Conservation (phyloP, 2,329 filamentous ascomycete genomes). For the Fusarium anthophilum region DNA sequence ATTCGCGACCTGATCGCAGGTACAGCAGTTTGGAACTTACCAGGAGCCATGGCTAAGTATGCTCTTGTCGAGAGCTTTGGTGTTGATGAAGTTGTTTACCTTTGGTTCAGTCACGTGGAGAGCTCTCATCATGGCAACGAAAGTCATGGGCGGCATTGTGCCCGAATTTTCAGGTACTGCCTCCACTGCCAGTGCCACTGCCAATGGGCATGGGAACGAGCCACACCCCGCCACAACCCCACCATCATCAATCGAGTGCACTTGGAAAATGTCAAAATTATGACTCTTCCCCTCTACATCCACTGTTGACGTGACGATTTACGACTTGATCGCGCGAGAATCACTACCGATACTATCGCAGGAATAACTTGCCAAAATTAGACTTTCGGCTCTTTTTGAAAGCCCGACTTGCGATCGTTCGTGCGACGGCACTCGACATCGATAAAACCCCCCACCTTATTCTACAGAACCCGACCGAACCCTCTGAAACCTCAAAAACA, state of each 20-base stretch:
- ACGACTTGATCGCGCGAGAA: constrained; percentile 34
- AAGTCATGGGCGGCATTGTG: constrained; percentile 40
- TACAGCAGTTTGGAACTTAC: constrained; percentile 40
- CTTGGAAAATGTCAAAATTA: constrained; percentile 56
- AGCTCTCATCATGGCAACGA: constrained; percentile 26
- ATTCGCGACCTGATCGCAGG: background rate
- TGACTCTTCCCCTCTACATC: constrained; percentile 49
- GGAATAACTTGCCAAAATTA: background rate
- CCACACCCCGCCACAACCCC: constrained; percentile 54
- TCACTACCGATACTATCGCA: constrained; percentile 4
- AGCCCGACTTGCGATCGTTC: constrained; percentile 35
- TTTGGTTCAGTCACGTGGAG: constrained; percentile 48
- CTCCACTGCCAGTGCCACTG: background rate
- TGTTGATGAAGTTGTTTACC: constrained; percentile 49
- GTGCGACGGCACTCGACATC: constrained; percentile 40
- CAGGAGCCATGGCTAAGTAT: constrained; percentile 52
- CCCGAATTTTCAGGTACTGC: constrained; percentile 43
- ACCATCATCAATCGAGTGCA: constrained; percentile 47
- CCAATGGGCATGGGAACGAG: constrained; percentile 24
- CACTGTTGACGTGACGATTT: constrained; percentile 38
- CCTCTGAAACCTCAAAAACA: constrained; percentile 43
- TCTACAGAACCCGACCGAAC: constrained; percentile 38
- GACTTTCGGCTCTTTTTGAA: constrained; percentile 24
- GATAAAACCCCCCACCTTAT: constrained; percentile 45
- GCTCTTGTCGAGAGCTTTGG: constrained; percentile 28